Evolutionary conservation across 164 flowering plant genomes (phyloP).

Genomic region (Stephania yunnanensis): DNA sequence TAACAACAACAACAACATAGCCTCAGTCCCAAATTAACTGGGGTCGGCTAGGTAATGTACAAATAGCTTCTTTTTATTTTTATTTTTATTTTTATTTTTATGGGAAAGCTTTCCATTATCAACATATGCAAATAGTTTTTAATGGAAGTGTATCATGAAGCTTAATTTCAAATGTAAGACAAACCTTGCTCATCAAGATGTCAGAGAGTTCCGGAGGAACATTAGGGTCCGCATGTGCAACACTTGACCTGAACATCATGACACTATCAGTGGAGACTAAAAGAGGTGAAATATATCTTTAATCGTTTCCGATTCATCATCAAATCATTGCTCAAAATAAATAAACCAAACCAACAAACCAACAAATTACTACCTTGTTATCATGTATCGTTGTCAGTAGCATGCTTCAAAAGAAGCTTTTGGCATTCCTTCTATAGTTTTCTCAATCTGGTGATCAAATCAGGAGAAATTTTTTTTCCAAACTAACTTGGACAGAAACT

Average conservation of each 20-base stretch:
- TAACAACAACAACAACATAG: no score
- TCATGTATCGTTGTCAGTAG: neutral
- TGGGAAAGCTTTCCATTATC: no score
- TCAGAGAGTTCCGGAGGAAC: slow-evolving; percentile 19
- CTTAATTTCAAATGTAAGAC: neutral
- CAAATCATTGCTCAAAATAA: neutral
- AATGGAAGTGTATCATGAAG: neutral
- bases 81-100: no score
- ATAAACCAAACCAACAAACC: neutral
- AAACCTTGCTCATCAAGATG: slow-evolving; percentile 24
- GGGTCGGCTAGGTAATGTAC: neutral
- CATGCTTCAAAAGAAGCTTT: neutral
- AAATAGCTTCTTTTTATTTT: no score
- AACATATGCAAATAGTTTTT: neutral
- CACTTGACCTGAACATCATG: slow-evolving; percentile 15
- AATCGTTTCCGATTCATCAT: neutral
- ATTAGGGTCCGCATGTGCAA: slow-evolving; percentile 11
- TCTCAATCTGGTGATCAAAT: neutral
- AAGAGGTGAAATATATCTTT: no score
- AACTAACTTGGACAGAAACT: neutral
- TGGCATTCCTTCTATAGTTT: neutral
- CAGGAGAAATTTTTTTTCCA: neutral
- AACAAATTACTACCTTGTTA: neutral
- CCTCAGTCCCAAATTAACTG: no score
- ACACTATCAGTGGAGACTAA: neutral